phyloP scores from a whole-genome alignment of 306 rosid species.

The Biancaea sappan region DNA sequence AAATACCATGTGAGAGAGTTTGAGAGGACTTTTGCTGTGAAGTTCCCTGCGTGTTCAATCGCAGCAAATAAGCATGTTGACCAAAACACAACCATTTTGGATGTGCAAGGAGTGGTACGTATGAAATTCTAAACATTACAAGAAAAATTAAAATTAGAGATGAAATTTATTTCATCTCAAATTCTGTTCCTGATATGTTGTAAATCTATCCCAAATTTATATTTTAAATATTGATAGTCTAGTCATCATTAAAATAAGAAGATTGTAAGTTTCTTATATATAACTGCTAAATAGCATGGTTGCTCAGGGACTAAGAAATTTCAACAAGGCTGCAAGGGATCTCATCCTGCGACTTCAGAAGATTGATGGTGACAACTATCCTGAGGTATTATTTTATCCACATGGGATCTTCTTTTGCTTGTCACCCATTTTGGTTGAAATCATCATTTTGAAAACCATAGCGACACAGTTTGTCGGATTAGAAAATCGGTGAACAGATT shows the following conservation, averaged over 20 bases:
- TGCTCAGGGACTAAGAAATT: conserved; percentile 73
- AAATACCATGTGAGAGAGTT: conserved; percentile 87
- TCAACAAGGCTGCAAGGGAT: conserved; percentile 92
- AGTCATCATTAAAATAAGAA: conserved; percentile 18
- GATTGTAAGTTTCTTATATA: conserved; percentile 11
- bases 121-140: neutral
- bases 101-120: conserved; percentile 97
- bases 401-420: neutral
- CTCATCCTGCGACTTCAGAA: conserved; percentile 85
- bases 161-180: too few relatives aligned
- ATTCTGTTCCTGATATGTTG: too few relatives aligned
- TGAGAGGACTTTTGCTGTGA: conserved; percentile 80
- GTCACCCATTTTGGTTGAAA: neutral
- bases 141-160: too few relatives aligned
- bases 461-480: too few relatives aligned
- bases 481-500: too few relatives aligned
- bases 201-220: too few relatives aligned
- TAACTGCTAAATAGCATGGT: conserved; percentile 6
- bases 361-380: conserved; percentile 95
- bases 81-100: conserved; percentile 96
- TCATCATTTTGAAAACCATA: too few relatives aligned
- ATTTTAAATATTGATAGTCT: too few relatives aligned
- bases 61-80: conserved; percentile 91
- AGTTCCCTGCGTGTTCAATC: conserved; percentile 90
- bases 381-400: conserved; percentile 64